Base-by-base conservation (phyloP, 2,329 filamentous ascomycete species). In the Aspergillus sp. region DNA sequence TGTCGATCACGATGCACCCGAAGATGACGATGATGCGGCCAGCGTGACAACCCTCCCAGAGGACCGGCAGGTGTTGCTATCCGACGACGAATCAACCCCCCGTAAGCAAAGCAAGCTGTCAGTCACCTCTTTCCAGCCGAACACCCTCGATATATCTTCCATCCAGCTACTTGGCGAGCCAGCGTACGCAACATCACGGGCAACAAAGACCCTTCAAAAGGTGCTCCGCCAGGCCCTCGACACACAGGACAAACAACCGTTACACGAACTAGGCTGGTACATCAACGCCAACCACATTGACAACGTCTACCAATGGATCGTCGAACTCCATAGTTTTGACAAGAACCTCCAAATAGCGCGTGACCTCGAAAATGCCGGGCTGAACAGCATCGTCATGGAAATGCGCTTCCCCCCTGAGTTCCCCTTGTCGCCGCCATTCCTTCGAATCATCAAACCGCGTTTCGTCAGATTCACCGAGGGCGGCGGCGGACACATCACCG, bases 221-320 rank as follows among this genome's bases (percentile, higher is more conserved):
- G 88, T 92, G 63, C 80, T 96, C 45, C 81, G 80, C 54, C 79
- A 80, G 8, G 77, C 93, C 0, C 75, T 90, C 35, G 83, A 84
- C 57, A 73, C 86, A 1, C 92, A 96, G 69, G 72, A 82, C 1
- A 77, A 71, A 11, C 85, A 82, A 1, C 82, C 85, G 0, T 70
- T 84, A 1, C 82, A 87, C 58, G 84, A 89, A 58, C 81, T 96
- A 0, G 93, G 93, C 15, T 96, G 92, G 91, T 91, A 91, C 68
- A 86, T 96, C 55, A 84, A 96, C 67, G 76, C 82, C 14, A 77
- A 79, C 6, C 82, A 84, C 50, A 78, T 93, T 39, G 82, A 78
- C 21, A 96, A 93, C 67, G 81, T 92, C 61, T 96, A 95, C 68
- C 91, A 96, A 68, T 96, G 92, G 92, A 91, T 96, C 58, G 86